Percentiles rank a stretch among this genome's conserved stretches.
Conservation (phyloP, 1,139 yeast species). For the Saccharomyces hybrid region DNA sequence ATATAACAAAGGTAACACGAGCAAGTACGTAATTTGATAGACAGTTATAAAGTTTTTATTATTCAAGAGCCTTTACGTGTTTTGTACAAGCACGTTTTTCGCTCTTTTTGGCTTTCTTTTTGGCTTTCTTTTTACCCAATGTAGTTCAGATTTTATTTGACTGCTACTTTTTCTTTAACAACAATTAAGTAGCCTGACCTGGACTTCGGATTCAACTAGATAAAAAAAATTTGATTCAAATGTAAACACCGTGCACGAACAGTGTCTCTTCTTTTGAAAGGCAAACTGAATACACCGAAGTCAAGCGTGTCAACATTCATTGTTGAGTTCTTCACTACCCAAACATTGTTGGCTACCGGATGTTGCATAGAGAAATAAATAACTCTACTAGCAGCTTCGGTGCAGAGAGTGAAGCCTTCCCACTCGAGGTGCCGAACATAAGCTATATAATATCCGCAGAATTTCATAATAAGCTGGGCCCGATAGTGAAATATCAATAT, state of each 20-base stretch:
- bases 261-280: background rate
- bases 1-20: background rate
- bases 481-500: slow-evolving; percentile 22
- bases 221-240: background rate
- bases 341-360: background rate
- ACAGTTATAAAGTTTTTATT: background rate
- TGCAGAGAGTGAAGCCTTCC: background rate
- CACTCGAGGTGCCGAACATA: slow-evolving; percentile 10
- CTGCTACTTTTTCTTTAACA: background rate
- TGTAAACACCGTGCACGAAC: background rate
- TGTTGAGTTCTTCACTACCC: background rate
- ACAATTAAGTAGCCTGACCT: background rate
- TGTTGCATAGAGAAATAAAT: background rate
- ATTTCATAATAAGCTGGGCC: slow-evolving; percentile 29
- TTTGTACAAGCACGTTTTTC: no score
- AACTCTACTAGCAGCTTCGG: background rate
- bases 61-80: background rate
- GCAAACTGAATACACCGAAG: background rate
- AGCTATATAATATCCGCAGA: slow-evolving; percentile 26
- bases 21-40: background rate
- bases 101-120: no score
- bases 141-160: background rate
- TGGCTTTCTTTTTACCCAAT: no score
- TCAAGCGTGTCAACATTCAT: background rate
- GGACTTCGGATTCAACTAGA: background rate